A percentile compares a stretch with the other conserved stretches of the same genome.
These are phyloP conservation scores for Platanthera zijinensis DNA, from an alignment of 106 monocot species.

Conservation along the genomic window DNA sequence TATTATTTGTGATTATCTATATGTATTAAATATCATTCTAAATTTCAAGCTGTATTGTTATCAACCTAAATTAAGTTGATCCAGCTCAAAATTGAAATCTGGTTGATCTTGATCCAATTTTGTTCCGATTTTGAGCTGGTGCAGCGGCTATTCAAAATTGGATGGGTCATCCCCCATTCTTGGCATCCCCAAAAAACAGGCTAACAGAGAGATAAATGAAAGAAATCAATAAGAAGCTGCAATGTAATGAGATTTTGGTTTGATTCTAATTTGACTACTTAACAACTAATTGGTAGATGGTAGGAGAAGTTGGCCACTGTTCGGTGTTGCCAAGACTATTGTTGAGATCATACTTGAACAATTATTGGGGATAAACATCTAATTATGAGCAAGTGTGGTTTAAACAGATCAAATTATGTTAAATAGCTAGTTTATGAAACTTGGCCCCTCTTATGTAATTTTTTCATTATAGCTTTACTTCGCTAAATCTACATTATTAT, in stretches of 20 bases:
- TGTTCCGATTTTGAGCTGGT: too few species aligned
- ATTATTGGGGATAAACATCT: not conserved
- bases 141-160: too few species aligned
- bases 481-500: too few species aligned
- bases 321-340: not conserved
- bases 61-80: too few species aligned
- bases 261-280: not conserved
- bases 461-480: not conserved
- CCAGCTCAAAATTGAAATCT: too few species aligned
- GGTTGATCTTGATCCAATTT: too few species aligned
- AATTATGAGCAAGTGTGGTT: not conserved
- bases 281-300: not conserved
- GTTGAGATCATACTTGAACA: not conserved
- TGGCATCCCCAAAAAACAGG: not conserved
- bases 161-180: too few species aligned
- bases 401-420: too few species aligned
- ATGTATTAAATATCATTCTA: too few species aligned
- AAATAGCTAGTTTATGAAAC: not conserved
- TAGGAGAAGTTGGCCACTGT: not conserved
- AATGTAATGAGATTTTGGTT: not conserved
- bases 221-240: not conserved
- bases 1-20: too few species aligned
- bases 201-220: not conserved
- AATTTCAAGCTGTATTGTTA: too few species aligned
- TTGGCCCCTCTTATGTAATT: not conserved